A percentile compares a stretch with the other conserved stretches of the same genome.
These are phyloP conservation scores for Tylopilus vinaceipallidus DNA, from an alignment of 768 basidiomycete genomes.

Conservation along the genomic window DNA sequence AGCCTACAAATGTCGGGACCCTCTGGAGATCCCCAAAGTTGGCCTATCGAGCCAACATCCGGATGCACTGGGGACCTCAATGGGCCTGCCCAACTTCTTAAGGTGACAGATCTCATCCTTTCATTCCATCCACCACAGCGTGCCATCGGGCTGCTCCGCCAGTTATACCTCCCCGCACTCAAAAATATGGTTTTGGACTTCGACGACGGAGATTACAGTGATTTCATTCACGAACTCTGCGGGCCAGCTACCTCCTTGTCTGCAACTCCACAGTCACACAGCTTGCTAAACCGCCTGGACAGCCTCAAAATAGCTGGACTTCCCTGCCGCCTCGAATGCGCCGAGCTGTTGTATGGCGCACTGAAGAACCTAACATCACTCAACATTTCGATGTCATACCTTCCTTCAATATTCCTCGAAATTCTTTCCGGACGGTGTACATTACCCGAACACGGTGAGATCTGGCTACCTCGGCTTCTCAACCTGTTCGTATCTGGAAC, in stretches of 20 bases:
- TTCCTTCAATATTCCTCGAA: slow-evolving; percentile 29
- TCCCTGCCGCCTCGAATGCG: slow-evolving; percentile 36
- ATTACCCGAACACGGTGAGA: background rate
- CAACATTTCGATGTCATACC: slow-evolving; percentile 36
- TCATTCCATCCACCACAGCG: slow-evolving; percentile 54
- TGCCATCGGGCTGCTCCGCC: slow-evolving; percentile 20
- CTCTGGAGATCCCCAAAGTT: slow-evolving; percentile 36
- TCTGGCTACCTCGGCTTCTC: slow-evolving; percentile 51
- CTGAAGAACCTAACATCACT: slow-evolving; percentile 47
- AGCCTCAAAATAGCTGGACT: slow-evolving; percentile 53
- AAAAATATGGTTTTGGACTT: slow-evolving; percentile 49
- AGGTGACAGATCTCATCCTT: slow-evolving; percentile 38
- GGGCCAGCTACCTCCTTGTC: slow-evolving; percentile 22
- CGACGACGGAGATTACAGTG: slow-evolving; percentile 51
- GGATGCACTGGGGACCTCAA: slow-evolving; percentile 26
- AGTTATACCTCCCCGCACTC: slow-evolving; percentile 36
- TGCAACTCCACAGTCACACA: slow-evolving; percentile 34
- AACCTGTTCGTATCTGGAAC: slow-evolving; percentile 47
- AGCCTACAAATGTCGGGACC: slow-evolving; percentile 60
- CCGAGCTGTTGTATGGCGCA: slow-evolving; percentile 43
- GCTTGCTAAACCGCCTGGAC: slow-evolving; percentile 44
- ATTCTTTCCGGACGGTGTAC: slow-evolving; percentile 8
- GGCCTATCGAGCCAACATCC: slow-evolving; percentile 25
- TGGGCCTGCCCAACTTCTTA: slow-evolving; percentile 28
- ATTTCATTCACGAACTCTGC: slow-evolving; percentile 44